A percentile compares a stretch with the other conserved stretches of the same genome.
phyloP scores from a whole-genome alignment of 2,329 filamentous ascomycete species.

The Xylariaceae sp. region DNA sequence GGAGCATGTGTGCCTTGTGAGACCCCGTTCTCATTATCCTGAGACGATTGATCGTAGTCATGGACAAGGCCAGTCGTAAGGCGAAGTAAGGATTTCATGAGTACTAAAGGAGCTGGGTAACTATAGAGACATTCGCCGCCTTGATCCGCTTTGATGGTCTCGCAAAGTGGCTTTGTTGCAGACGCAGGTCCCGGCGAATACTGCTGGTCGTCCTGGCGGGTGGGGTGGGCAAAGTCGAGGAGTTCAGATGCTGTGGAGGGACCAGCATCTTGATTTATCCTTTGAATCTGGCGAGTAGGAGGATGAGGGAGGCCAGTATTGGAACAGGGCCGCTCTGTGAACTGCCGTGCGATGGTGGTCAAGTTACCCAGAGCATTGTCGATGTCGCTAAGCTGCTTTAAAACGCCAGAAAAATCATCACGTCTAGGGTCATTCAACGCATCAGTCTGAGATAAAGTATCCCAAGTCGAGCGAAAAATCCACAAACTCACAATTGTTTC shows the following conservation, averaged over 20 bases:
- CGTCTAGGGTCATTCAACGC: conserved; percentile 10
- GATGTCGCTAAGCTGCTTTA: conserved; percentile 17
- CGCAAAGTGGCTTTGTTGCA: not conserved
- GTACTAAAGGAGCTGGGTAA: conserved; percentile 17
- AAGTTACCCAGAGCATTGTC: conserved; percentile 12
- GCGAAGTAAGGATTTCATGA: conserved; percentile 15
- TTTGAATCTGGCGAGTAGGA: not conserved
- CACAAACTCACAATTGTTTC: conserved; percentile 17
- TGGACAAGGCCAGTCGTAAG: conserved; percentile 4
- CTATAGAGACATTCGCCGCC: conserved; percentile 18
- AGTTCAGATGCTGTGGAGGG: conserved; percentile 3
- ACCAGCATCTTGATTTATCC: conserved; percentile 1
- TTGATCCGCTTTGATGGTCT: conserved; percentile 12
- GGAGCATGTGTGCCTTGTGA: conserved; percentile 1
- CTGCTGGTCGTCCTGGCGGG: not conserved
- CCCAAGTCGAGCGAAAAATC: not conserved
- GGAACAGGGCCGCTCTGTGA: conserved; percentile 10
- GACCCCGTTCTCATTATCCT: not conserved
- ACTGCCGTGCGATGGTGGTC: conserved; percentile 13
- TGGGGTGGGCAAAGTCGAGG: conserved; percentile 2
- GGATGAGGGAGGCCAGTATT: conserved; percentile 1
- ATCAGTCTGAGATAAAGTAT: too few relatives aligned
- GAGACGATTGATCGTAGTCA: not conserved
- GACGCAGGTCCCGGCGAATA: not conserved
- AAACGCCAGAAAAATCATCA: conserved; percentile 19